phyloP scores from a whole-genome alignment of 257 asterid genomes.

The Ligustrum vulgare region DNA sequence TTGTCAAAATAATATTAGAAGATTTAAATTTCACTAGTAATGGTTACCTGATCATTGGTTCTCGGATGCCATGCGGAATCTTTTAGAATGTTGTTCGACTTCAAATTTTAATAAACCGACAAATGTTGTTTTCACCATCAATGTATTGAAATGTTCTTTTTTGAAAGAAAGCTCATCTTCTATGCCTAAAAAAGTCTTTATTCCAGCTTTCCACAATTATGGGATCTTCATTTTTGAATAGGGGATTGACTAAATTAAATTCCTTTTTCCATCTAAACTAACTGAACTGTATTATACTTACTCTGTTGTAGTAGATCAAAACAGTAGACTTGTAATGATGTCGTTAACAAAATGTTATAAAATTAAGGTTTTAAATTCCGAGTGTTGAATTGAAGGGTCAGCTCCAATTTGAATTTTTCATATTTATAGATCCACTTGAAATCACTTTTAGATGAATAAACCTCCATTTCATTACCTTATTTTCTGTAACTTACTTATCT shows the following conservation, averaged over 20 bases:
- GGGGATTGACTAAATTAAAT: no score
- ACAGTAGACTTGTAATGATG: not conserved
- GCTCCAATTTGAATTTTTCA: not conserved
- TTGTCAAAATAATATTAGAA: not conserved
- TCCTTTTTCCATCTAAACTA: not conserved
- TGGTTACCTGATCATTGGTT: not conserved
- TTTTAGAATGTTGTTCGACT: not conserved
- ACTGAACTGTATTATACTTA: not conserved
- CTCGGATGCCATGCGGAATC: not conserved
- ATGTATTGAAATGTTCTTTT: not conserved
- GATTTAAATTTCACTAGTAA: not conserved
- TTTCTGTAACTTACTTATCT: conserved; percentile 5
- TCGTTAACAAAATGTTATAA: not conserved
- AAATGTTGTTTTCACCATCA: not conserved
- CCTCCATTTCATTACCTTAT: not conserved
- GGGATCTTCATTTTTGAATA: not conserved
- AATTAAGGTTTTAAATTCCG: not conserved
- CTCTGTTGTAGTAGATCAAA: not conserved
- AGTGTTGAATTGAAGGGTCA: not conserved
- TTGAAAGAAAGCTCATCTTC: not conserved
- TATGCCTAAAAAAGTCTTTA: no score
- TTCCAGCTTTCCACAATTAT: not conserved
- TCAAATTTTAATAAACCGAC: not conserved
- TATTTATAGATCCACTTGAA: not conserved
- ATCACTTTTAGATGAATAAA: not conserved